phyloP scores from a whole-genome alignment of 2,329 filamentous ascomycete genomes.

The Coleophoma crateriformis region DNA sequence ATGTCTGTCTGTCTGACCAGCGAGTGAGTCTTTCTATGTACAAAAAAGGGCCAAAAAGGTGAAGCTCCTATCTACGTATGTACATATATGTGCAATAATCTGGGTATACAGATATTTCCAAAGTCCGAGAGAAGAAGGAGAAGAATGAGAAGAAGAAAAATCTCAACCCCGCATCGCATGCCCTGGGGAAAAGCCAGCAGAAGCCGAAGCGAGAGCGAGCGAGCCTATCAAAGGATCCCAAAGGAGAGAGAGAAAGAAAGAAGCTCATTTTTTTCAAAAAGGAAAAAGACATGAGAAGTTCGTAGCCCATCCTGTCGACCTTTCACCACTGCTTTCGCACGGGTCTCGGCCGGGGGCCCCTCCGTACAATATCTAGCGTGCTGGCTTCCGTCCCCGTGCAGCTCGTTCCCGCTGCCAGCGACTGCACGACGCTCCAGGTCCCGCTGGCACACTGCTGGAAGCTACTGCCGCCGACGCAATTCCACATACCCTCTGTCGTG shows the following conservation, averaged over 20 bases:
- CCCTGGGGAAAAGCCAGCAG: too few species aligned
- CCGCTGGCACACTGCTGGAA: constrained; percentile 49
- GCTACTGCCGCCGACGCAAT: constrained; percentile 39
- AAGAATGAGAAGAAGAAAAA: not conserved
- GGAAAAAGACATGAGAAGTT: too few species aligned
- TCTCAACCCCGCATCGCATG: not conserved
- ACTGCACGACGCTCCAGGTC: constrained; percentile 35
- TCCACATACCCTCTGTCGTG: constrained; percentile 41
- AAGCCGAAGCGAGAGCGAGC: too few species aligned
- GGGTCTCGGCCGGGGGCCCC: constrained; percentile 33
- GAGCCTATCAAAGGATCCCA: too few species aligned
- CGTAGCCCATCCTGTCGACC: too few species aligned
- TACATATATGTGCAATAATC: too few species aligned
- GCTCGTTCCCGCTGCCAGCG: constrained; percentile 35
- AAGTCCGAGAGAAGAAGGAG: not conserved
- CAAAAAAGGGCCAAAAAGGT: too few species aligned
- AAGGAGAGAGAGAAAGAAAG: too few species aligned
- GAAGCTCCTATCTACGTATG: too few species aligned
- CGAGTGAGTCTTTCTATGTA: too few species aligned
- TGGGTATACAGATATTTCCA: constrained; percentile 22
- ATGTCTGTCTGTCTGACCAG: too few species aligned
- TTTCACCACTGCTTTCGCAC: not conserved
- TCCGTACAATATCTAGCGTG: constrained; percentile 29
- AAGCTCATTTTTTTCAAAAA: too few species aligned
- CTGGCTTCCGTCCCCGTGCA: constrained; percentile 35